Evolutionary conservation across 2,329 filamentous ascomycete genomes (phyloP), one percentile per base, ranked within the genome.

Genomic region (Drechmeria coniospora): DNA sequence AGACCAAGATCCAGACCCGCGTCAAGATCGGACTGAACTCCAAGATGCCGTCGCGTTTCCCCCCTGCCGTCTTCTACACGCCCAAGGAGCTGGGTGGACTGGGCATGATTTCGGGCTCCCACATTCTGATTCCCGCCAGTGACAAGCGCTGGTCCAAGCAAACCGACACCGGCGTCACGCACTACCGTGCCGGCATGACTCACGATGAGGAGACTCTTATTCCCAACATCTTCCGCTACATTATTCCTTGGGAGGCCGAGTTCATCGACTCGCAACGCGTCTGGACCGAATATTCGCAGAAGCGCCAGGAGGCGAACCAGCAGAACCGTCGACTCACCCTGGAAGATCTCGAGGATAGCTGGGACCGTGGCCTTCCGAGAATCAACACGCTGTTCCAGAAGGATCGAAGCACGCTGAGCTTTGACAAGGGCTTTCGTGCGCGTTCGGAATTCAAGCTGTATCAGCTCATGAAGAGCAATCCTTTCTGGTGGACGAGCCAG

Each of bases 341-440:
- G 6, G 90, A 98, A 50, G 90, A 98, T 56, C 63, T 98, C 14
- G 90, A 98, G 47, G 90, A 98, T 49, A 93, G 83, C 47, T 98
- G 90, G 90, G 92, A 98, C 48, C 82, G 90, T 41, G 90, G 90
- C 62, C 65, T 98, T 28, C 90, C 90, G 12, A 80, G 90, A 59
- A 98, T 98, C 60, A 98, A 98, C 51, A 98, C 90, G 0, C 65
- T 98, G 2, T 98, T 98, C 73, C 90, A 98, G 51, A 98, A 98
- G 54, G 90, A 98, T 43, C 71, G 90, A 45, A 94, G 84, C 51
- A 98, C 90, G 0, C 67, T 98, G 37, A 92, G 83, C 46, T 98
- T 98, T 46, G 90, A 98, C 61, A 98, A 98, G 58, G 90, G 90
- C 30, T 98, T 95, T 75, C 78, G 90, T 41, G 76, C 86, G 10